phyloP scores from a whole-genome alignment of 257 asterid genomes.

The Solanum pinnatisectum region DNA sequence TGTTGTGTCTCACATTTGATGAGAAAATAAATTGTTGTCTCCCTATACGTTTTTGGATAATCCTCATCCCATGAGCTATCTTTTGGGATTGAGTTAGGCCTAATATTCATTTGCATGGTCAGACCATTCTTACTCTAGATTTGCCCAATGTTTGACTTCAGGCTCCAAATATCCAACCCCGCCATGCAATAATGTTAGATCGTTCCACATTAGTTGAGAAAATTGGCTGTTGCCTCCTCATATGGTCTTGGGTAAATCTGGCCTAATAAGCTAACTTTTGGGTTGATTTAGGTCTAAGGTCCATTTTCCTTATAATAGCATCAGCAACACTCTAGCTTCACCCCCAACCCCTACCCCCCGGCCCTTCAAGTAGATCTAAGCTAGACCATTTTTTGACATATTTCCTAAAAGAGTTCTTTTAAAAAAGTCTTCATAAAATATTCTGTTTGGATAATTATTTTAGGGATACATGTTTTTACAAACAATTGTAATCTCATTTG shows the following conservation, averaged over 20 bases:
- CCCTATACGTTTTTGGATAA: neutral
- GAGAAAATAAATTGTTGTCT: neutral
- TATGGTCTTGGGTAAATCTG: neutral
- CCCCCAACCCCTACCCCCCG: neutral
- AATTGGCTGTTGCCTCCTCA: neutral
- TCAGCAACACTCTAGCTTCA: neutral
- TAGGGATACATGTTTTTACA: neutral
- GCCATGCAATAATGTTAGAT: neutral
- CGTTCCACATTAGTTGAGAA: neutral
- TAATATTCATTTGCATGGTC: neutral
- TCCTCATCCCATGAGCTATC: neutral
- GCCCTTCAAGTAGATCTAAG: neutral
- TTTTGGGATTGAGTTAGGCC: neutral
- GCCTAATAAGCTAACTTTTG: neutral
- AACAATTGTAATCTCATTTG: neutral
- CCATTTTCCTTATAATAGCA: neutral
- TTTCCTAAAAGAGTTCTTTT: neutral
- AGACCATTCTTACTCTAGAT: neutral
- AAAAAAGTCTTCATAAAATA: neutral
- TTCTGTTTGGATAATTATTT: neutral
- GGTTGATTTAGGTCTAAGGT: neutral
- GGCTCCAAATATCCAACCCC: neutral
- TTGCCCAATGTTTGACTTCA: neutral
- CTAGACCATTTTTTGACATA: neutral
- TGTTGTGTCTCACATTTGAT: neutral